phyloP scores from a whole-genome alignment of 805 yeast species.

The Ogataea nonfermentans region DNA sequence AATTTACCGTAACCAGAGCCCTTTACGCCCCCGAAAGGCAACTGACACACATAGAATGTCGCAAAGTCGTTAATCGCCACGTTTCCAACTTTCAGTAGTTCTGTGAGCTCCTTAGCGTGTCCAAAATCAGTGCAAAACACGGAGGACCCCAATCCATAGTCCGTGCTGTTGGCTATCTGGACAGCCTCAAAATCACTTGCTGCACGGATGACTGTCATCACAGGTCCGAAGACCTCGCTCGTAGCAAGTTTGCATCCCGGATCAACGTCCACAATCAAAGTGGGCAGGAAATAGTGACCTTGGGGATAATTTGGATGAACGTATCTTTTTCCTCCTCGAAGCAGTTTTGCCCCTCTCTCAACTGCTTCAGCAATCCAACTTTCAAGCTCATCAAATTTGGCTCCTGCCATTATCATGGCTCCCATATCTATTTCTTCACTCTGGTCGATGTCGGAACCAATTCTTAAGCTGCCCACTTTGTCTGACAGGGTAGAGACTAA shows the following conservation, averaged over 20 bases:
- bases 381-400: conserved; percentile 69
- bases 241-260: conserved; percentile 76
- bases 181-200: conserved; percentile 64
- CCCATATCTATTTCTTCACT: conserved; percentile 93
- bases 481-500: conserved; percentile 55
- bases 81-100: conserved; percentile 73
- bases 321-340: conserved; percentile 78
- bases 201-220: conserved; percentile 78
- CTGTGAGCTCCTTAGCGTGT: conserved; percentile 61
- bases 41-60: conserved; percentile 89
- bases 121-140: conserved; percentile 70
- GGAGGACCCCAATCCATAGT: conserved; percentile 89
- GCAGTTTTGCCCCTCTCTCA: conserved; percentile 70
- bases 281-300: conserved; percentile 92
- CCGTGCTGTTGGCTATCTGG: conserved; percentile 75
- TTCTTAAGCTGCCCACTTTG: conserved; percentile 60
- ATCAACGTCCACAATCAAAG: conserved; percentile 79
- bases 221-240: conserved; percentile 94
- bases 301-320: conserved; percentile 91
- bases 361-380: conserved; percentile 71
- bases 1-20: conserved; percentile 97
- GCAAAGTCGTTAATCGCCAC: conserved; percentile 98
- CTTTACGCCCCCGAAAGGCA: conserved; percentile 94
- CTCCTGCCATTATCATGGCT: conserved; percentile 77
- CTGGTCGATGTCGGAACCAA: conserved; percentile 93